Evolutionary conservation across 495 filamentous ascomycete species (phyloP).

Genomic region (Poronia punctata): DNA sequence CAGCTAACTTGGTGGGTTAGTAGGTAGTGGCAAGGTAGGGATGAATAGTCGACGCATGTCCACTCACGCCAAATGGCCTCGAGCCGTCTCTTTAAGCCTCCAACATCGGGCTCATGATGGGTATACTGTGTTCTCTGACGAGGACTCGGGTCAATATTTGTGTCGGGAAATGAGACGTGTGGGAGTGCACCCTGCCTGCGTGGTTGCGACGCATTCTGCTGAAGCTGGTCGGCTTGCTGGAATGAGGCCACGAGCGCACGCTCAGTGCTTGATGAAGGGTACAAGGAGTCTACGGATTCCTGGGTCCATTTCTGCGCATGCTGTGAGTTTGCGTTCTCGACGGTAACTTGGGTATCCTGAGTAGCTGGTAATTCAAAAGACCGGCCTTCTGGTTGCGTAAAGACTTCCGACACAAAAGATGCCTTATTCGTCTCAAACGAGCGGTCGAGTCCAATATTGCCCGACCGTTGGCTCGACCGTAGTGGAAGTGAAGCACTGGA

Average conservation of each 20-base stretch:
- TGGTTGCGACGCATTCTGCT: background rate
- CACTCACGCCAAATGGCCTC: conserved; percentile 24
- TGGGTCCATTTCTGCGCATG: conserved; percentile 7
- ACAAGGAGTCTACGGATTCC: conserved; percentile 14
- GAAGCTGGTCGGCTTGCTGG: conserved; percentile 3
- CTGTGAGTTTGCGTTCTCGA: conserved; percentile 8
- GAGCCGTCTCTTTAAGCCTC: conserved; percentile 14
- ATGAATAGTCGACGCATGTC: too few relatives aligned
- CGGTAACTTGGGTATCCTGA: conserved; percentile 25
- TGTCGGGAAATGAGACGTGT: conserved; percentile 2
- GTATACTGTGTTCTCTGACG: too few relatives aligned
- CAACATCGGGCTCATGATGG: background rate
- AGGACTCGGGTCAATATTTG: background rate
- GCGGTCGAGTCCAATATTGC: conserved; percentile 3
- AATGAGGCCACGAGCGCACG: conserved; percentile 15
- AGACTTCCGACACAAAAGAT: conserved; percentile 20
- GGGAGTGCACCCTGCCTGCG: background rate
- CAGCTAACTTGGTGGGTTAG: conserved; percentile 26
- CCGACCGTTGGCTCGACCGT: conserved; percentile 2
- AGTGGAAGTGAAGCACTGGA: background rate
- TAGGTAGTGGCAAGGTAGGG: conserved; percentile 6
- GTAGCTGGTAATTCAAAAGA: conserved; percentile 1
- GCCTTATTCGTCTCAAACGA: conserved; percentile 14
- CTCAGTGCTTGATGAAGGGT: conserved; percentile 19
- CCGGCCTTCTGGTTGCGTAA: conserved; percentile 13